Base-by-base conservation (phyloP, 164 flowering plant species). In the Chloranthus sessilifolius region DNA sequence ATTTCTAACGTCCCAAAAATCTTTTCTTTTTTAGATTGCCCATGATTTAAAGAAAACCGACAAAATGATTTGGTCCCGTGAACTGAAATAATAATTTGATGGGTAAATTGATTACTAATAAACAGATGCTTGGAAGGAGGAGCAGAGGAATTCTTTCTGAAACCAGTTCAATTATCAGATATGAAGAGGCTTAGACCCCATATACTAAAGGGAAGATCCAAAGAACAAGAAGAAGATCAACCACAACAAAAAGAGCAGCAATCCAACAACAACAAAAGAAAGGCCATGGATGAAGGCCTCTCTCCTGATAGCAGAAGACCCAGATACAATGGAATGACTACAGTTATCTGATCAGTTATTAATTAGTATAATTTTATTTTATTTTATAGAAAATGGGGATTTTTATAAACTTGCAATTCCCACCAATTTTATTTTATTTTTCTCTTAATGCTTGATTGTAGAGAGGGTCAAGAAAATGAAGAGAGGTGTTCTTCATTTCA, bases 61-160 rank as follows among this genome's bases (percentile, higher is more conserved):
- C n/a, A n/a, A n/a, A n/a, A n/a, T n/a, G n/a, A n/a, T n/a, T n/a
- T n/a, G n/a, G n/a, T n/a, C n/a, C 34, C 22, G 7, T 17, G 7
- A 21, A 3, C 22, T 12, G 38, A 12, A 23, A 6, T 19, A 31
- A 20, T 6, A 21, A 31, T 19, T 19, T 15, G 34, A 25, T 17
- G 12, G 9, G 20, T 1, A 20, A 22, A 10, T 17, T 35, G 28
- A 21, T 10, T 7, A 12, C 22, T 29, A 19, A 43, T 43, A 27
- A 22, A 47, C 81, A 88, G 95, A 81, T 89, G 97, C 63, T 76
- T 89, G 50, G 94, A 85, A 62, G 96, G 79, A 68, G 96, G 94
- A 20, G 96, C 96, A 49, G 85, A 88, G 43, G 96, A 88, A 49
- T 88, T 88, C 53, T 69, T 88, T 60, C 65, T 82, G 47, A 88